Base-by-base conservation (phyloP, 345 rosid genomes). In the Cardamine resedifolia region DNA sequence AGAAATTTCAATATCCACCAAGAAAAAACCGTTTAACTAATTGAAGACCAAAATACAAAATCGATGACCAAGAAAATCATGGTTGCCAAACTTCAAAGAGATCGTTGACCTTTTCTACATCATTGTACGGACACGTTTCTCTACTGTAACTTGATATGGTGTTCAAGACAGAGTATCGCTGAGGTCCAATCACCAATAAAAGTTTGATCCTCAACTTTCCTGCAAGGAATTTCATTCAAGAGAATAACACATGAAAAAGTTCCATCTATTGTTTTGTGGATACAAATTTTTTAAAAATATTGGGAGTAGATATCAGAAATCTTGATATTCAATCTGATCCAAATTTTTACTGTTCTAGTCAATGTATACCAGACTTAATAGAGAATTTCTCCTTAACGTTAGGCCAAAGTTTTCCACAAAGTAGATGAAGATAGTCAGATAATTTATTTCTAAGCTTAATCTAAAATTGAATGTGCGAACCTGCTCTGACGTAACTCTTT, bases 381-480 rank as follows among this genome's bases (percentile, higher is more conserved):
- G 2, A 28, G 7, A 66, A 3, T 10, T 43, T 21, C 21, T 47
- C 10, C 64, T 3, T 16, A 6, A 44, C 10, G 7, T 45, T 28
- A 57, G 48, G 73, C 24, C 24, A 57, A 44, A 69, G 3, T 45
- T 69, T 69, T 69, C 73, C 65, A 58, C 64, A 30, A 31, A 57
- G 34, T 69, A 57, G 65, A 44, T 69, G 47, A 21, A 31, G 21
- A 47, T 18, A 10, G 33, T 4, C 8, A 47, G 2, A 58, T 10
- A 30, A 20, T 21, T 45, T 44, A 11, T 15, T 27, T 27, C 51
- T 11, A 18, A 38, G 7, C 41, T 61, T 24, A 33, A 4, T 38
- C 38, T 26, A 41, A 12, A 39, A 10, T 18, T 63, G 6, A 28
- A 18, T 18, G 41, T 28, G 27, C 28, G 18, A 63, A 10, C 41